phyloP scores from a whole-genome alignment of 1,139 yeast genomes.

The Hemisphaericaspora xylofermentans region DNA sequence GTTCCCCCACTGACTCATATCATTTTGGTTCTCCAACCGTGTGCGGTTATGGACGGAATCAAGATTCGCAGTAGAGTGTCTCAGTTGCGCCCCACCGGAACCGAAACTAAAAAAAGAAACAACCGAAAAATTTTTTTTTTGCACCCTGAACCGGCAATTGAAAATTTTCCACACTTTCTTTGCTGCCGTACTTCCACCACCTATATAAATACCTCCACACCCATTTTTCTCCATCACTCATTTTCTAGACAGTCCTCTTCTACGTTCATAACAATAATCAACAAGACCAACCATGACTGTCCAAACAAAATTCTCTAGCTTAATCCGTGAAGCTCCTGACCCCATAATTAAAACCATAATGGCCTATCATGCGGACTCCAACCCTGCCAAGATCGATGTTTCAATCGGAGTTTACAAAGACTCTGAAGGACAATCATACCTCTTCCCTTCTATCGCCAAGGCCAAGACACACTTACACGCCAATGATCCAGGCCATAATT shows the following conservation, averaged over 20 bases:
- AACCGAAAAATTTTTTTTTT: too few relatives aligned
- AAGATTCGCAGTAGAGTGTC: too few relatives aligned
- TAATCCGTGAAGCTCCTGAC: conserved; percentile 32
- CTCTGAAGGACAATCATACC: conserved; percentile 35
- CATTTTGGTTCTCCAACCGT: too few relatives aligned
- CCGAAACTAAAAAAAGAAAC: too few relatives aligned
- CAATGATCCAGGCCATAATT: conserved; percentile 45
- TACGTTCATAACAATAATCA: too few relatives aligned
- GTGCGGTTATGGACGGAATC: conserved; percentile 5
- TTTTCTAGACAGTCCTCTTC: too few relatives aligned
- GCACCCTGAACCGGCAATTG: too few relatives aligned
- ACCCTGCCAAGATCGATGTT: conserved; percentile 37
- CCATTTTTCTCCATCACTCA: too few relatives aligned
- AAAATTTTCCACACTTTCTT: too few relatives aligned
- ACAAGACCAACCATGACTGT: conserved; percentile 21
- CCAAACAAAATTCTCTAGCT: conserved; percentile 24
- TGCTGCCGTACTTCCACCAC: not conserved
- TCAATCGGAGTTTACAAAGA: conserved; percentile 47
- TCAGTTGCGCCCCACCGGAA: too few relatives aligned
- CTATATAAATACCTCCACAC: not conserved
- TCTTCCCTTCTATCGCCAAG: conserved; percentile 37
- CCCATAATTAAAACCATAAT: conserved; percentile 37
- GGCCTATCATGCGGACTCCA: conserved; percentile 26
- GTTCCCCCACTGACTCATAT: too few relatives aligned
- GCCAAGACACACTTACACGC: conserved; percentile 34